Conservation (phyloP, 345 rosid species). For the Eucalyptus curtisii region DNA sequence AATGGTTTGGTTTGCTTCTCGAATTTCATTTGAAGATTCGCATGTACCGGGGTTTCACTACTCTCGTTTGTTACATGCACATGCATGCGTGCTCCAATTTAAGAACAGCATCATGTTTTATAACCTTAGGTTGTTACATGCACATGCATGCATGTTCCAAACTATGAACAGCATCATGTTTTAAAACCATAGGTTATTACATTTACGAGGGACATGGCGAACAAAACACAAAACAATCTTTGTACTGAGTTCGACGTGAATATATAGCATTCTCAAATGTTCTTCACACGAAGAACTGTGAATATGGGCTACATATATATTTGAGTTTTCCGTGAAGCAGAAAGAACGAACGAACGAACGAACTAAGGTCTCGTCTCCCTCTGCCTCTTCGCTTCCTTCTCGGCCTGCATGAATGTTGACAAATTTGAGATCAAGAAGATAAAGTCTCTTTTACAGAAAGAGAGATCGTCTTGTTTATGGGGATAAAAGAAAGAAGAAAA, state of each 20-base stretch:
- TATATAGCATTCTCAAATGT: neutral
- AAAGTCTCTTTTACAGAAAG: neutral
- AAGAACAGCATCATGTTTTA: neutral
- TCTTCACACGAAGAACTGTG: neutral
- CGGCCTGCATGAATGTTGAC: slow-evolving; percentile 40
- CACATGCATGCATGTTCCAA: neutral
- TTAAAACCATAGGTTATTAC: neutral
- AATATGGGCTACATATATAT: too few species aligned
- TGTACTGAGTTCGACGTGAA: neutral
- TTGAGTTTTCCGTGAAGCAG: neutral
- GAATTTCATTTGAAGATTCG: neutral
- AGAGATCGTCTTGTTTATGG: neutral
- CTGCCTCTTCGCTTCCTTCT: slow-evolving; percentile 66
- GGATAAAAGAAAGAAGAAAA: neutral
- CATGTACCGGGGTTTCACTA: neutral
- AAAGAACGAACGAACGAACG: neutral
- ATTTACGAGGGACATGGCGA: neutral
- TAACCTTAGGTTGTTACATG: neutral
- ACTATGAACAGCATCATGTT: neutral
- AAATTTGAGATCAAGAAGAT: neutral
- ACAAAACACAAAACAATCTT: neutral
- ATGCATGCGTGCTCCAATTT: neutral
- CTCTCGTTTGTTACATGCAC: neutral
- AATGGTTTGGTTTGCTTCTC: neutral
- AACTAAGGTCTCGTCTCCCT: slow-evolving; percentile 1